These are phyloP conservation scores for Daldinia vernicosa DNA, from an alignment of 495 filamentous ascomycete species.

Conservation along the genomic window DNA sequence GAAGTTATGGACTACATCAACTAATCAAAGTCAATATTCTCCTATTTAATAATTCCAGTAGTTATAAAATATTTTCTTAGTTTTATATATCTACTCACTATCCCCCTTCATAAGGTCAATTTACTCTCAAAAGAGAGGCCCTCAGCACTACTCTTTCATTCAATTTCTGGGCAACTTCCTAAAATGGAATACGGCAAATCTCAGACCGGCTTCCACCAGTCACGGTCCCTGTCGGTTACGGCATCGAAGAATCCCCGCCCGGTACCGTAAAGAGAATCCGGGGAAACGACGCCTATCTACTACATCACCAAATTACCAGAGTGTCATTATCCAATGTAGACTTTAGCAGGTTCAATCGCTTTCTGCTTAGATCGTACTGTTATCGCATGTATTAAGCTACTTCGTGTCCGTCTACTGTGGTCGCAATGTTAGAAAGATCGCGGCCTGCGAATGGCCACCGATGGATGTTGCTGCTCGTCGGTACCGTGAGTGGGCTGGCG, in stretches of 20 bases:
- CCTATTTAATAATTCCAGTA: neutral
- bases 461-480: conserved; percentile 9
- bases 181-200: conserved; percentile 33
- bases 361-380: neutral
- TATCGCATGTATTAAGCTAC: neutral
- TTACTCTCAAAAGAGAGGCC: neutral
- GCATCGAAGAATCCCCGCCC: conserved; percentile 22
- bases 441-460: neutral
- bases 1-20: neutral
- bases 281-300: conserved; percentile 15
- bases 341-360: neutral
- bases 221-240: conserved; percentile 24
- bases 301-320: conserved; percentile 10
- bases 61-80: too few species aligned
- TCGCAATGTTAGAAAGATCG: conserved; percentile 7
- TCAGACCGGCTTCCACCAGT: conserved; percentile 24
- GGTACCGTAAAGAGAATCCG: conserved; percentile 15
- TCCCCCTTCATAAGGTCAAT: too few species aligned
- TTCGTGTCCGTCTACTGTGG: neutral
- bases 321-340: neutral
- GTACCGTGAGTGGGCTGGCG: conserved; percentile 5
- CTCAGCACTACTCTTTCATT: neutral
- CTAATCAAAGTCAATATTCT: neutral
- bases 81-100: neutral
- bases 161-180: conserved; percentile 16